Evolutionary conservation across 106 monocot genomes (phyloP), one percentile per base, ranked within the genome.

Genomic region (Allium cepa): DNA sequence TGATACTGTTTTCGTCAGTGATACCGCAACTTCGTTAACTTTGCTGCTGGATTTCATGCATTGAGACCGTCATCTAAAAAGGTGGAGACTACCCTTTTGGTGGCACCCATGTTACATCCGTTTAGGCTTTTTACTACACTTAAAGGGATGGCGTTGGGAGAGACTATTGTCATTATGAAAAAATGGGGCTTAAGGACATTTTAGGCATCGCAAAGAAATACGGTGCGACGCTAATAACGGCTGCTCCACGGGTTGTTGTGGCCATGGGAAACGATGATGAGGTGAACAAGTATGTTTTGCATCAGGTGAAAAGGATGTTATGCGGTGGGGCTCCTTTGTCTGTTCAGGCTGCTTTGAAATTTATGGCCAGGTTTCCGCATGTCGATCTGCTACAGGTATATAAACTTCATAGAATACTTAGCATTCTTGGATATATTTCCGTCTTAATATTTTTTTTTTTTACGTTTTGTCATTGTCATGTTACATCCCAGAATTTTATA

Each of bases 91-190:
- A 50, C 55, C 55, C 27, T 94, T 15, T 62, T 87, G 8, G 51
- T 74, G 56, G 85, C 85, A 48, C 94, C 90, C 2, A 67, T 87
- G 75, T 90, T 90, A 59, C 94, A 94, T 65, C 75, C 80, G 16
- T 47, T 85, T 63, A 87, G 94, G 94, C 77, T 94, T 70, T 65
- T 62, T 62, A 26, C 75, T 56, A 13, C 47, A 17, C 49, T 94
- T 9, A 67, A 65, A 14, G 56, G 47, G 53, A 10, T 87, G 75
- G 75, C 77, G 18, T 12, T 80, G 10, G 94, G 84, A 18, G 72
- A 79, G 17, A 90, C 89, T n/a, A 62, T 70, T 49, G 83, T 92
- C 67, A 22, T 88, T 63, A 71, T 88, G 69, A 71, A 22, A 4
- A 67, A 60, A 55, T 51, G 53, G 65, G 50, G 47, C 72, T 67